phyloP scores from a whole-genome alignment of 2,329 filamentous ascomycete species.

The Tolypocladium endophyticum region DNA sequence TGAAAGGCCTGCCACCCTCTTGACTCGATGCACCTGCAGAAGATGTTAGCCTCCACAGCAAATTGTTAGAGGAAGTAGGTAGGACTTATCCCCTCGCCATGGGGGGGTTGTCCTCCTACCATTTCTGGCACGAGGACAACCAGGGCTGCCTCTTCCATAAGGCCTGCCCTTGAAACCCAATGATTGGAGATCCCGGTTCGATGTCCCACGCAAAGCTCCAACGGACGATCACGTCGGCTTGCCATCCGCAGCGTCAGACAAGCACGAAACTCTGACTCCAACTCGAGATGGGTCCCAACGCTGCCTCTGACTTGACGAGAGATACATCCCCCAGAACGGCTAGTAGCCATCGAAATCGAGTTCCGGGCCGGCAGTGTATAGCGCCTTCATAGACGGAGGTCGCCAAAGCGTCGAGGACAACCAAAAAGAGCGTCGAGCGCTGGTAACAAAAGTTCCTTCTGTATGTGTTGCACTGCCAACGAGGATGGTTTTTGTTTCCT shows the following conservation, averaged over 20 bases:
- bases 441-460: slow-evolving; percentile 44
- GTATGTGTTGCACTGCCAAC: slow-evolving; percentile 76
- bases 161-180: slow-evolving; percentile 25
- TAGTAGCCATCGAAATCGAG: neutral
- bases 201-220: slow-evolving; percentile 4
- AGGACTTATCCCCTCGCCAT: slow-evolving; percentile 39
- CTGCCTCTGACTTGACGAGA: slow-evolving; percentile 11
- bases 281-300: slow-evolving; percentile 77
- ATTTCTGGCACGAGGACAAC: slow-evolving; percentile 40
- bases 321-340: neutral
- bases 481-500: slow-evolving; percentile 94
- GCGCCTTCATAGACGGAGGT: neutral
- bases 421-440: neutral
- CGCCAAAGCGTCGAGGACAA: neutral
- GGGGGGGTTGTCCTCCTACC: slow-evolving; percentile 37
- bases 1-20: neutral
- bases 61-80: slow-evolving; percentile 3
- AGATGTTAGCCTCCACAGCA: slow-evolving; percentile 14
- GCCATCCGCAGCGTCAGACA: slow-evolving; percentile 45
- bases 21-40: slow-evolving; percentile 7
- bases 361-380: neutral
- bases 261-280: slow-evolving; percentile 91
- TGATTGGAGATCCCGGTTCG: neutral
- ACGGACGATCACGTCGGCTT: neutral
- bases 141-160: slow-evolving; percentile 29